Evolutionary conservation across 257 asterid genomes (phyloP), one percentile per base, ranked within the genome.

Genomic region (Scutellaria minor): DNA sequence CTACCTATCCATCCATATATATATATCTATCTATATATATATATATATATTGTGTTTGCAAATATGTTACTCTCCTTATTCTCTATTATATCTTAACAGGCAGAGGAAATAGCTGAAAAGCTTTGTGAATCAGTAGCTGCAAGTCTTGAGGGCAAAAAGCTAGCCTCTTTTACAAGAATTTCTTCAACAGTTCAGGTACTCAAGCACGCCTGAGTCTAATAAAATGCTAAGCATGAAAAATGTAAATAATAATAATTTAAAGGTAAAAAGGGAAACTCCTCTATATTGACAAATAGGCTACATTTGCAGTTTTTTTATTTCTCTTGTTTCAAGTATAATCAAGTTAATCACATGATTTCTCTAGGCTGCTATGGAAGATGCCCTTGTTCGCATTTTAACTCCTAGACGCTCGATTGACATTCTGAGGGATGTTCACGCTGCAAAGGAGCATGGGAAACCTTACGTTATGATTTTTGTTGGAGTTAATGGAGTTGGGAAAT

Each of bases 321-420:
- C 55, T 48, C 22, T 14, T 8, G 0, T 55, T 59, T 77, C 31
- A 54, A 6, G 54, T 48, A 54, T 63, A 64, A 75, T 76, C 37
- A 65, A 57, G 68, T 72, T 41, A 37, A 12, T 71, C 52, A 5
- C 48, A 68, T 73, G 74, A 74, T 73, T 62, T 18, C 74, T 71
- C 75, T 79, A 95, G 98, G 85, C 87, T 74, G 97, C 99, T 64
- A 95, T 95, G 98, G 99, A 95, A 79, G 98, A 95, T 82, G 98
- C 99, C 77, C 98, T 95, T 81, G 89, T 85, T 78, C 99, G 98
- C 63, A 95, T 95, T 66, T 85, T 95, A 74, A 95, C 99, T 83
- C 99, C 99, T 44, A 87, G 79, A 54, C 92, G 99, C 64, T 95
- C 99, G 63, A 92, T 95, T 80, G 98, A 95, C 79, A 95, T 95